Evolutionary conservation across 768 basidiomycete species (phyloP).

Genomic region (Pisolithus tinctorius): DNA sequence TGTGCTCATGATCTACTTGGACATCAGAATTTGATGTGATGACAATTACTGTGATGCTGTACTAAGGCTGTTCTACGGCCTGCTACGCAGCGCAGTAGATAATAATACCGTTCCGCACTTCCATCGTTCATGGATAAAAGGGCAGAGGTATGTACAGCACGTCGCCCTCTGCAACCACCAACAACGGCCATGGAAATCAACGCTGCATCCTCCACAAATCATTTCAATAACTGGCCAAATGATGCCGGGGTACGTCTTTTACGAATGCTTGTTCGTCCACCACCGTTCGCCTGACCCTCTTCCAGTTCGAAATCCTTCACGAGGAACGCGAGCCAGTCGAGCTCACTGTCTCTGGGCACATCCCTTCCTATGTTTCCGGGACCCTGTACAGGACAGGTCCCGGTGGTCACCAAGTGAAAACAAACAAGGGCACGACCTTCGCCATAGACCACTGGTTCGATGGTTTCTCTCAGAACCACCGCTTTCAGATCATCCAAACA

Average conservation of each 20-base stretch:
- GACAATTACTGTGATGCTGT: too few species aligned
- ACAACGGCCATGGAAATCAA: neutral
- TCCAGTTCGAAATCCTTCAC: slow-evolving; percentile 22
- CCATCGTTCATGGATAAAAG: too few species aligned
- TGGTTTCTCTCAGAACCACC: slow-evolving; percentile 34
- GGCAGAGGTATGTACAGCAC: too few species aligned
- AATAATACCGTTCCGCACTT: too few species aligned
- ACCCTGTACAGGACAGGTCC: slow-evolving; percentile 35
- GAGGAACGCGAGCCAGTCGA: slow-evolving; percentile 24
- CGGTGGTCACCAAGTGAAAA: slow-evolving; percentile 24
- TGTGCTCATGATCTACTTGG: too few species aligned
- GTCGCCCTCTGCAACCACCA: neutral
- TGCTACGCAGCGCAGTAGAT: too few species aligned
- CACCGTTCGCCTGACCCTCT: neutral
- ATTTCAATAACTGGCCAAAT: slow-evolving; percentile 27
- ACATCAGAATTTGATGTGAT: too few species aligned
- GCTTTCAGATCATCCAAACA: slow-evolving; percentile 31
- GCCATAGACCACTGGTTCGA: slow-evolving; percentile 36
- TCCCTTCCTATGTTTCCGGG: slow-evolving; percentile 31
- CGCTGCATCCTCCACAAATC: slow-evolving; percentile 1
- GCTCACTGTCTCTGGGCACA: slow-evolving; percentile 20
- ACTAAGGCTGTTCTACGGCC: too few species aligned
- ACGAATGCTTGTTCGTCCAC: neutral
- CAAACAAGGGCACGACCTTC: slow-evolving; percentile 12
- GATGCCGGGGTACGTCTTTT: slow-evolving; percentile 18